Evolutionary conservation across 805 yeast species (phyloP), one percentile per base, ranked within the genome.

Genomic region (Candida parachauliodes): DNA sequence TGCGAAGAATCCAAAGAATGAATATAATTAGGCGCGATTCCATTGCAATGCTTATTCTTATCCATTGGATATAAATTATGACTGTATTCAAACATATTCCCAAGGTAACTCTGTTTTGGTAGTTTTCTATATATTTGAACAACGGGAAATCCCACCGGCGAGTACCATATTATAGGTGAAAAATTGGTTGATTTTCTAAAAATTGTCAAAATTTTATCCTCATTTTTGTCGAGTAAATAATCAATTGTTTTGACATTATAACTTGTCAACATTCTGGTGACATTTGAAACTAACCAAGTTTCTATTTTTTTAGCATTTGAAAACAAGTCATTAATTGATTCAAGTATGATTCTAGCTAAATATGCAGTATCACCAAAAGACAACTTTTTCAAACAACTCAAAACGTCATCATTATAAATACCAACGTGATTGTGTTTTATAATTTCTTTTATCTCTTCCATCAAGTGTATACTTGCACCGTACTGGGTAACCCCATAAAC

Each of bases 1-100:
- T 68, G 74, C 3, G 57, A 49, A 2, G 72, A 59, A 42, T 68
- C 74, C 8, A 68, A 40, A 8, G 70, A 65, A 41, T 68, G 74
- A 30, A 68, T 60, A 43, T 62, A 68, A 38, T 68, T 68, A 3
- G 74, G 72, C 0, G 74, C 70, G 5, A 68, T 51, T 8, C 59
- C 71, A 41, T 59, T 62, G 27, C 51, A 17, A 40, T 65, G 72
- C 39, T 59, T 65, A 17, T 45, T 34, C 18, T 28, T 37, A 39
- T 60, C 55, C 27, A 62, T 54, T 5, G 55, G 54, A 1, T 64
- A 52, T 5, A 51, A 26, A 2, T 45, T 33, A 20, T 26, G 21
- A 25, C 15, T 23, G 14, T 22, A 18, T 20, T 17, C 28, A 7
- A 30, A 37, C 8, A 21, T 21, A 16, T 25, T 25, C 12, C 37